Conservation (phyloP, 129 eudicot genomes). For the Arctium lappa region DNA sequence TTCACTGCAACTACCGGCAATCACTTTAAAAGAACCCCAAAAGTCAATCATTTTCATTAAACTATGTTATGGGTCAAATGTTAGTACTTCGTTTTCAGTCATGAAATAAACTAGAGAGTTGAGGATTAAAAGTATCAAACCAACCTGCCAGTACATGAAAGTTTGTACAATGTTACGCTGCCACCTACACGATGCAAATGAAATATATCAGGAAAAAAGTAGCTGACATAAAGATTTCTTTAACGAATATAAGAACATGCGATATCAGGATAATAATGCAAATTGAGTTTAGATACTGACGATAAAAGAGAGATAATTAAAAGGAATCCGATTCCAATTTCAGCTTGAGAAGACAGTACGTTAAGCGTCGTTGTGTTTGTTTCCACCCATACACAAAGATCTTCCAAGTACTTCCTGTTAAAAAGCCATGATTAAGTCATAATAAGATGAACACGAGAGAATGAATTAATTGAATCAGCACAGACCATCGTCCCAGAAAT, state of each 20-base stretch:
- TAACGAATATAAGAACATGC: not conserved
- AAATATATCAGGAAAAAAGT: not conserved
- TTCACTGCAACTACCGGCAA: not conserved
- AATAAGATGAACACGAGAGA: not conserved
- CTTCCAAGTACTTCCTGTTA: slow-evolving; percentile 82
- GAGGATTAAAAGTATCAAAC: slow-evolving; percentile 3
- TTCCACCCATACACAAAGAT: slow-evolving; percentile 83
- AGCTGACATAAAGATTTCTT: not conserved
- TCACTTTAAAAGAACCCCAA: not conserved
- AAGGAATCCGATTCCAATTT: slow-evolving; percentile 84
- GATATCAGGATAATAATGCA: not conserved
- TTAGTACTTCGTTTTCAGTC: not conserved
- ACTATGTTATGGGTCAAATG: too few relatives aligned
- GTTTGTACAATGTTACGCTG: slow-evolving; percentile 83
- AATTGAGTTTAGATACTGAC: slow-evolving; percentile 43
- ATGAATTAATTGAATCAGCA: not conserved
- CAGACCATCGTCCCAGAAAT: too few relatives aligned
- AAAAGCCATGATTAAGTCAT: not conserved
- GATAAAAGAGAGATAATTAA: slow-evolving; percentile 69
- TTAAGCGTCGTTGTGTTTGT: slow-evolving; percentile 71
- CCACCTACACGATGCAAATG: slow-evolving; percentile 53
- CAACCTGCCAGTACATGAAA: slow-evolving; percentile 95
- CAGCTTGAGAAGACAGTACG: slow-evolving; percentile 77
- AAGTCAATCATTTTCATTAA: not conserved
- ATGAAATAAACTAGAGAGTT: not conserved